Evolutionary conservation across 768 basidiomycete species (phyloP).

Genomic region (Phanerodontia chrysosporium): DNA sequence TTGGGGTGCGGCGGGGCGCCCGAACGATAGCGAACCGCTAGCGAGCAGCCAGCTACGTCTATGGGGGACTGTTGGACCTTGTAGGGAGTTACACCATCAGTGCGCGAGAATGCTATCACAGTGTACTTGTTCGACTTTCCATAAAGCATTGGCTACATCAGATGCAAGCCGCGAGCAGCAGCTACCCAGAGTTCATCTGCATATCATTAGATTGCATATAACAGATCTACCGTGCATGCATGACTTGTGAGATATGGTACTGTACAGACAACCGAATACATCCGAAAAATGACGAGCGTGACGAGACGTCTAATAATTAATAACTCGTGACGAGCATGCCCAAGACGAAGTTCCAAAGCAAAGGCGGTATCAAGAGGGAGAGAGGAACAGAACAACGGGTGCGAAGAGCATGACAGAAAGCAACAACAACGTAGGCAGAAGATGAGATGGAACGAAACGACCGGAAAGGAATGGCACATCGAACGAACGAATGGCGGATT

Average conservation of each 20-base stretch:
- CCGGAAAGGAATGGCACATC: background rate
- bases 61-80: too few relatives aligned
- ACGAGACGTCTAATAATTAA: background rate
- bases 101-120: too few relatives aligned
- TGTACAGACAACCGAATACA: constrained; percentile 5
- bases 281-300: background rate
- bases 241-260: background rate
- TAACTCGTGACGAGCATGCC: background rate
- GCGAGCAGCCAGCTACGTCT: too few relatives aligned
- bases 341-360: background rate
- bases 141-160: too few relatives aligned
- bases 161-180: too few relatives aligned
- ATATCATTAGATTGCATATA: background rate
- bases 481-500: background rate
- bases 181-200: background rate
- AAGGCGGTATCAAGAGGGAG: background rate
- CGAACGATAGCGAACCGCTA: too few relatives aligned
- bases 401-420: background rate
- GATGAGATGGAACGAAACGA: background rate
- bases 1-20: too few relatives aligned
- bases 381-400: background rate
- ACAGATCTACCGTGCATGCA: background rate
- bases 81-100: too few relatives aligned
- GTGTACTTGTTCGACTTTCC: too few relatives aligned
- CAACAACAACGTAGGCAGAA: background rate